Evolutionary conservation across 495 filamentous ascomycete genomes (phyloP).

Genomic region (Baudoinia panamericana): DNA sequence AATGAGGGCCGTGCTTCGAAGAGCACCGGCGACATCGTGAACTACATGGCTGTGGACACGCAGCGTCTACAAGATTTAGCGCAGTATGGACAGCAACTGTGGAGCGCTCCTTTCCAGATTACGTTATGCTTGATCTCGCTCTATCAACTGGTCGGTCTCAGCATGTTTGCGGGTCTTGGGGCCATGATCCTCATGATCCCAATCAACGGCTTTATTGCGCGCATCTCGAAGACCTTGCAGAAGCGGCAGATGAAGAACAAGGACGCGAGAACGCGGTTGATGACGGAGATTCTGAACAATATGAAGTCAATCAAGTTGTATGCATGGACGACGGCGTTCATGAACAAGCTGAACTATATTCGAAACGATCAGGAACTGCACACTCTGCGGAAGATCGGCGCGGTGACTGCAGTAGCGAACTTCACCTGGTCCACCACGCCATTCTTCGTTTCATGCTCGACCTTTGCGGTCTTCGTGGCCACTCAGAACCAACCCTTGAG

Average conservation of each 20-base stretch:
- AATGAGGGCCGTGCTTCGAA: slow-evolving; percentile 87
- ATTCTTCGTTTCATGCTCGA: slow-evolving; percentile 94
- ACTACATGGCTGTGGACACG: slow-evolving; percentile 96
- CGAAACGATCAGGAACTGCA: slow-evolving; percentile 91
- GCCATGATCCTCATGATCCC: slow-evolving; percentile 98
- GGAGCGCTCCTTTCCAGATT: slow-evolving; percentile 97
- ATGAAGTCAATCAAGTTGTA: slow-evolving; percentile 99
- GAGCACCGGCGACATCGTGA: slow-evolving; percentile 96
- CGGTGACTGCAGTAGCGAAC: slow-evolving; percentile 82
- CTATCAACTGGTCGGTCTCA: slow-evolving; percentile 82
- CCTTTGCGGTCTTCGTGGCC: slow-evolving; percentile 87
- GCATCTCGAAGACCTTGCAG: slow-evolving; percentile 85
- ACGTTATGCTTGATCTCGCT: slow-evolving; percentile 85
- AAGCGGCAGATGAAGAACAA: slow-evolving; percentile 99
- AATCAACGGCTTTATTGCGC: slow-evolving; percentile 83
- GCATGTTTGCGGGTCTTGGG: slow-evolving; percentile 92
- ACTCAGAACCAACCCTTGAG: slow-evolving; percentile 68
- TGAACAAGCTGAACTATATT: slow-evolving; percentile 90
- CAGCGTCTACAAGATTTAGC: slow-evolving; percentile 89
- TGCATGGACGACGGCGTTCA: slow-evolving; percentile 92
- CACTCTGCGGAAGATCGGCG: slow-evolving; percentile 90
- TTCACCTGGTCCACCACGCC: slow-evolving; percentile 99
- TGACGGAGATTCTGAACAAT: slow-evolving; percentile 97
- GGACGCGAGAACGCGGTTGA: slow-evolving; percentile 79
- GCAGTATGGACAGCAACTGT: slow-evolving; percentile 86